Percentiles rank a stretch among this genome's conserved stretches.
Evolutionary conservation across 2,329 filamentous ascomycete species (phyloP).

Genomic region (Pseudogymnoascus sp.): DNA sequence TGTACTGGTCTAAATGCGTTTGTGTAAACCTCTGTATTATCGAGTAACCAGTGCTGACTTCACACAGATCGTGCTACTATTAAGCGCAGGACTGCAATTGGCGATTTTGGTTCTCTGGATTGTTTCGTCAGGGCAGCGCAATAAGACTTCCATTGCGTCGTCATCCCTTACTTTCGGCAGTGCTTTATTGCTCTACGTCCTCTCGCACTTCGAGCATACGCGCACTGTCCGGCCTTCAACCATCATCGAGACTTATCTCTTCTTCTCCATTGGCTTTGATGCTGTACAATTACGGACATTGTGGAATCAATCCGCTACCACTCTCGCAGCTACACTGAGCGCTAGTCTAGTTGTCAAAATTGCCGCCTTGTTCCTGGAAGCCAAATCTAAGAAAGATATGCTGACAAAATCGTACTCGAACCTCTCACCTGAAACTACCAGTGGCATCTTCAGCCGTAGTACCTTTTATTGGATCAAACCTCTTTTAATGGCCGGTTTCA

Average conservation of each 20-base stretch:
- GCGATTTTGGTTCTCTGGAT: constrained; percentile 2
- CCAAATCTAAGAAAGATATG: constrained; percentile 34
- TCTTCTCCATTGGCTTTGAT: constrained; percentile 38
- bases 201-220: constrained; percentile 33
- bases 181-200: constrained; percentile 23
- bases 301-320: constrained; percentile 30
- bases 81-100: neutral
- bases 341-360: constrained; percentile 24
- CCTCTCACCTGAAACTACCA: constrained; percentile 24
- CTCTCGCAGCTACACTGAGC: constrained; percentile 20
- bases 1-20: constrained; percentile 8
- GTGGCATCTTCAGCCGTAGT: constrained; percentile 29
- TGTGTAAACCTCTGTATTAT: neutral
- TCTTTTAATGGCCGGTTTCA: neutral
- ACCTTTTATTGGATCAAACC: constrained; percentile 33
- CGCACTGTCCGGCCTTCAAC: constrained; percentile 35
- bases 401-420: constrained; percentile 23
- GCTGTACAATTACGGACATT: constrained; percentile 35
- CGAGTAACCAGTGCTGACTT: neutral
- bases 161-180: constrained; percentile 26
- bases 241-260: constrained; percentile 35
- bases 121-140: neutral
- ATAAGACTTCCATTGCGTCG: constrained; percentile 26
- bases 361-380: constrained; percentile 32
- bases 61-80: neutral